Base-by-base conservation (phyloP, 1,139 yeast genomes). In the Suhomyces bokatorum region DNA sequence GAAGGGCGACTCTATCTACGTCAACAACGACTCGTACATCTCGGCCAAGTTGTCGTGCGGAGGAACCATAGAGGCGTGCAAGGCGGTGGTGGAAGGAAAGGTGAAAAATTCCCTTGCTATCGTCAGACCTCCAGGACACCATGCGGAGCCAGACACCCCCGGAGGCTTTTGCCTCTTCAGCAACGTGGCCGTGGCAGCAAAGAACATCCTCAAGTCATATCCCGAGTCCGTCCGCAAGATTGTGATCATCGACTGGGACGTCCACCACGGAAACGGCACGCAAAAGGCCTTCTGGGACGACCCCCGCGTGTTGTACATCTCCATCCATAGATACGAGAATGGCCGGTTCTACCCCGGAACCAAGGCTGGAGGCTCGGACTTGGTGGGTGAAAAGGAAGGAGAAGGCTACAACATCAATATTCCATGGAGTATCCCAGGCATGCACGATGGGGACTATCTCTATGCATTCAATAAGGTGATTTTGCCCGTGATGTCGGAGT, bases 101-200 rank as follows among this genome's bases (percentile, higher is more conserved):
- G 98, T 91, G 27, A 90, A 90, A 60, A 95, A 95, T 62, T 85
- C 97, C 0, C 63, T 95, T 46, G 99, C 99, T 0, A 88, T 95
- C 12, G 97, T 95, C 12, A 80, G 99, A 53, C 99, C 99, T 1
- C 99, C 99, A 0, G 99, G 99, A 2, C 99, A 95, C 67, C 99
- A 95, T 62, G 98, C 99, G 1, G 99, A 95, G 60, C 98, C 99
- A 1, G 95, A 89, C 51, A 74, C 90, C 15, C 96, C 99, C 0
- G 98, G 97, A 36, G 99, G 99, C 20, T 95, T 95, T 63, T 95
- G 99, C 66, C 70, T 95, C 42, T 95, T 95, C 62, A 87, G 96
- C 52, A 95, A 95, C 59, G 99, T 93, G 34, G 97, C 99, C 0
- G 97, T 95, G 13, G 98, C 99, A 1, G 96, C 98, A 11, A 87